A percentile compares a stretch with the other conserved stretches of the same genome.
phyloP scores from a whole-genome alignment of 257 asterid species.

The Fraxinus pennsylvanica region DNA sequence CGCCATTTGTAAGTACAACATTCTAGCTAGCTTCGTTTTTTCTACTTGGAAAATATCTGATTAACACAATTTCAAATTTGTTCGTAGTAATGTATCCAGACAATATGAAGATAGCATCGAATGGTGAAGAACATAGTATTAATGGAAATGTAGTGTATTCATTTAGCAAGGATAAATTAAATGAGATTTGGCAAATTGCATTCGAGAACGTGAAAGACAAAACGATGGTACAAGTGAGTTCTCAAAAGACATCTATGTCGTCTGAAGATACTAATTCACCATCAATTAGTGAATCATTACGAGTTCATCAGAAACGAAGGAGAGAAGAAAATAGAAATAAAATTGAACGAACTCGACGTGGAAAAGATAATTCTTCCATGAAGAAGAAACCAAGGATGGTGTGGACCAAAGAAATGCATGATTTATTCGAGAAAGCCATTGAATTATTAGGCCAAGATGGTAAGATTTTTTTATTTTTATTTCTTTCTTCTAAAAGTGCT shows the following conservation, averaged over 20 bases:
- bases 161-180: slow-evolving; percentile 28
- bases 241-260: too few species aligned
- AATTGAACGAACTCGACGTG: slow-evolving; percentile 24
- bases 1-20: slow-evolving; percentile 42
- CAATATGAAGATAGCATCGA: slow-evolving; percentile 29
- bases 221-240: not conserved
- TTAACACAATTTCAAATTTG: not conserved
- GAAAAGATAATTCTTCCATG: slow-evolving; percentile 24
- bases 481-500: too few species aligned
- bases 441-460: slow-evolving; percentile 47
- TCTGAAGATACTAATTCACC: slow-evolving; percentile 5
- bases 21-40: not conserved
- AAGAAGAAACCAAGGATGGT: slow-evolving; percentile 56
- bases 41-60: too few species aligned
- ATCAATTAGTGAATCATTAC: slow-evolving; percentile 13
- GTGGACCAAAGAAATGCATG: slow-evolving; percentile 69
- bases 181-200: slow-evolving; percentile 43
- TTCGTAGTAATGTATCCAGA: slow-evolving; percentile 55
- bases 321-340: slow-evolving; percentile 19
- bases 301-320: slow-evolving; percentile 18
- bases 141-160: slow-evolving; percentile 11
- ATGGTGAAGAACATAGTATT: slow-evolving; percentile 32
- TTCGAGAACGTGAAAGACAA: slow-evolving; percentile 30
- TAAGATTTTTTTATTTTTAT: slow-evolving; percentile 24
- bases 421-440: slow-evolving; percentile 59